A percentile compares a stretch with the other conserved stretches of the same genome.
phyloP scores from a whole-genome alignment of 2,329 filamentous ascomycete genomes.

The Apiospora pterosperma region DNA sequence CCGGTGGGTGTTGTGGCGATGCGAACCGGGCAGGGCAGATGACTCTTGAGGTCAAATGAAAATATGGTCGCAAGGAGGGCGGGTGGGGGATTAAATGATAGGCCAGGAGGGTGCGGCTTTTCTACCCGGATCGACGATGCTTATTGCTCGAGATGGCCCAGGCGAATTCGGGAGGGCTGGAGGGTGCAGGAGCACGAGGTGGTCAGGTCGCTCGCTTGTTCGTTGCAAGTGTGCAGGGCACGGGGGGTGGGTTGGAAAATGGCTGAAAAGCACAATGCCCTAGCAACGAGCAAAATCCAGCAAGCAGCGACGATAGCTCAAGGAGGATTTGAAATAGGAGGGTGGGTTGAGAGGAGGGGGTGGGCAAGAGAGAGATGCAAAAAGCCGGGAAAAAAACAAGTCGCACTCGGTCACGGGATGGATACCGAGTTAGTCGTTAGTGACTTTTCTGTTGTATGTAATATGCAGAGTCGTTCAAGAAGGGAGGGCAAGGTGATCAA shows the following conservation, averaged over 20 bases:
- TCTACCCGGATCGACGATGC: slow-evolving; percentile 1
- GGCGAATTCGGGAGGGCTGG: slow-evolving; percentile 1
- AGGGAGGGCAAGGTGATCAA: neutral
- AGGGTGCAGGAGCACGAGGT: slow-evolving; percentile 1
- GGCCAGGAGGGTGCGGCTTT: neutral
- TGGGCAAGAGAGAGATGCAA: neutral
- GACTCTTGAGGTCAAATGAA: neutral
- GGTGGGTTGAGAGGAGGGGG: neutral
- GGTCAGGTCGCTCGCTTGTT: slow-evolving; percentile 3
- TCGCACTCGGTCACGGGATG: slow-evolving; percentile 2
- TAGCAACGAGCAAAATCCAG: neutral
- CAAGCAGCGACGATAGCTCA: neutral
- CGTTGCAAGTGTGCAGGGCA: slow-evolving; percentile 4
- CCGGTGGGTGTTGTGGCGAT: neutral
- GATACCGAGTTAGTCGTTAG: neutral
- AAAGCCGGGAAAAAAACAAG: slow-evolving; percentile 2
- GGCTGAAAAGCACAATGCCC: slow-evolving; percentile 2
- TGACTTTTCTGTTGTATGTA: neutral
- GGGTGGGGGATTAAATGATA: neutral
- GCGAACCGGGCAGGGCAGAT: neutral
- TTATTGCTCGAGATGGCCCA: slow-evolving; percentile 4
- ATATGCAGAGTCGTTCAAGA: neutral
- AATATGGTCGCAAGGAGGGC: neutral
- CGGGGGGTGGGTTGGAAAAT: neutral
- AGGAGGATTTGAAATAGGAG: neutral